phyloP scores from a whole-genome alignment of 208 protist genomes.

The Wallacemonas sp. region DNA sequence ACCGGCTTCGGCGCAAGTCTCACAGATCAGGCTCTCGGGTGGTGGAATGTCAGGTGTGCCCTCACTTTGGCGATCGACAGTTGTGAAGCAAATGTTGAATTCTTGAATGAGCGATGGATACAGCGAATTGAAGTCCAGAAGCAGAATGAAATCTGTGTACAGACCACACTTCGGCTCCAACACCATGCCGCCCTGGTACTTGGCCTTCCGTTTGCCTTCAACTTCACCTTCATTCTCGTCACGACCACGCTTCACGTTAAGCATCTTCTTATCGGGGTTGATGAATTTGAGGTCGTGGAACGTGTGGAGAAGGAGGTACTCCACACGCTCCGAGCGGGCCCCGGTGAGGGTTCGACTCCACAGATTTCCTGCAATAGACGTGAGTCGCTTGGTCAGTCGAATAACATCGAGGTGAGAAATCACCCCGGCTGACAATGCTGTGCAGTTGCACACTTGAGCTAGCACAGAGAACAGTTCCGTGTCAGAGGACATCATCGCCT shows the following conservation, averaged over 20 bases:
- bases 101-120: slow-evolving; percentile 99
- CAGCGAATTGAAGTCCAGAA: slow-evolving; percentile 99
- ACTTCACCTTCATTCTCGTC: slow-evolving; percentile 65
- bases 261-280: slow-evolving; percentile 92
- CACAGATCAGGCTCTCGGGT: slow-evolving; percentile 78
- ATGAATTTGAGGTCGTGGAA: slow-evolving; percentile 95
- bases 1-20: slow-evolving; percentile 52
- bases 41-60: slow-evolving; percentile 59
- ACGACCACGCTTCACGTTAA: slow-evolving; percentile 45
- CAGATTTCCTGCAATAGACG: slow-evolving; percentile 95
- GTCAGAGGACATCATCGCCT: slow-evolving; percentile 38
- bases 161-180: slow-evolving; percentile 98
- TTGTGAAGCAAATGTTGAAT: slow-evolving; percentile 99
- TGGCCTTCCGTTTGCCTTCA: slow-evolving; percentile 81
- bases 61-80: slow-evolving; percentile 76
- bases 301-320: slow-evolving; percentile 98
- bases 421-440: slow-evolving; percentile 82
- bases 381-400: slow-evolving; percentile 98
- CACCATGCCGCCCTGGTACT: slow-evolving; percentile 95
- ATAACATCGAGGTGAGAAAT: slow-evolving; percentile 95
- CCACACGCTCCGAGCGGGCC: slow-evolving; percentile 96
- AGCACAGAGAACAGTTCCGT: slow-evolving; percentile 65
- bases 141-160: slow-evolving; percentile 98
- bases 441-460: slow-evolving; percentile 69
- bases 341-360: slow-evolving; percentile 96